Evolutionary conservation across 257 asterid genomes (phyloP).

Genomic region (Ehretia macrophylla): DNA sequence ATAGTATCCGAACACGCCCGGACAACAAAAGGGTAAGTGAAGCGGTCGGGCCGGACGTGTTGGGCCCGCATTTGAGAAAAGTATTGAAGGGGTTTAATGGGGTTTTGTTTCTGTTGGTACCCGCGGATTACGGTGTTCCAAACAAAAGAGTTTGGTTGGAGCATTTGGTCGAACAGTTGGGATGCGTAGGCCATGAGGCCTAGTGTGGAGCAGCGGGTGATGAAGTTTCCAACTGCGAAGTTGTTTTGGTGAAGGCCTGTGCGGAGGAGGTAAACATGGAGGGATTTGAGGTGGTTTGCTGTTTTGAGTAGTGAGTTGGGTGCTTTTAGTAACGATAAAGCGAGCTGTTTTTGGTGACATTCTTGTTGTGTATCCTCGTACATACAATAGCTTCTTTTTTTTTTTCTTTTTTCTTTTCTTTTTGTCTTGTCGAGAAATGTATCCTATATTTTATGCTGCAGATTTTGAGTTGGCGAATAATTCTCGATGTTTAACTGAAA

Average conservation of each 20-base stretch:
- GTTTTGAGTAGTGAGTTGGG: slow-evolving; percentile 8
- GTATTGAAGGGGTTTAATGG: slow-evolving; percentile 1
- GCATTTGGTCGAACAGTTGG: slow-evolving; percentile 18
- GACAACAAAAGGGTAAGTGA: slow-evolving; percentile 18
- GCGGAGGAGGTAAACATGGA: slow-evolving; percentile 18
- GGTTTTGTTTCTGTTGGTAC: slow-evolving; percentile 10
- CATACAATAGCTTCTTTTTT: too few relatives aligned
- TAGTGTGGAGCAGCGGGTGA: neutral
- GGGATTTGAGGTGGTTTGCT: slow-evolving; percentile 13
- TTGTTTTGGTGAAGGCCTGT: slow-evolving; percentile 9
- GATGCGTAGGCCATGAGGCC: slow-evolving; percentile 16
- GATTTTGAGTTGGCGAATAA: too few relatives aligned
- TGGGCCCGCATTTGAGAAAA: slow-evolving; percentile 8
- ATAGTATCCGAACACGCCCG: slow-evolving; percentile 13
- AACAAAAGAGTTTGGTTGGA: slow-evolving; percentile 18
- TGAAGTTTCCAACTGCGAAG: slow-evolving; percentile 19
- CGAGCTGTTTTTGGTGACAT: slow-evolving; percentile 4
- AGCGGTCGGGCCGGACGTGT: slow-evolving; percentile 9
- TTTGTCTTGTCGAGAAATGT: too few relatives aligned
- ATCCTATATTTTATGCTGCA: too few relatives aligned
- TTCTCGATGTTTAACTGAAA: too few relatives aligned
- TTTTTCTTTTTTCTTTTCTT: too few relatives aligned
- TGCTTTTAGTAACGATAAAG: slow-evolving; percentile 13
- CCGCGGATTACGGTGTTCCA: slow-evolving; percentile 25
- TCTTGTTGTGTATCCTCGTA: neutral